Base-by-base conservation (phyloP, 495 filamentous ascomycete species). In the Aspergillus coremiiformis region DNA sequence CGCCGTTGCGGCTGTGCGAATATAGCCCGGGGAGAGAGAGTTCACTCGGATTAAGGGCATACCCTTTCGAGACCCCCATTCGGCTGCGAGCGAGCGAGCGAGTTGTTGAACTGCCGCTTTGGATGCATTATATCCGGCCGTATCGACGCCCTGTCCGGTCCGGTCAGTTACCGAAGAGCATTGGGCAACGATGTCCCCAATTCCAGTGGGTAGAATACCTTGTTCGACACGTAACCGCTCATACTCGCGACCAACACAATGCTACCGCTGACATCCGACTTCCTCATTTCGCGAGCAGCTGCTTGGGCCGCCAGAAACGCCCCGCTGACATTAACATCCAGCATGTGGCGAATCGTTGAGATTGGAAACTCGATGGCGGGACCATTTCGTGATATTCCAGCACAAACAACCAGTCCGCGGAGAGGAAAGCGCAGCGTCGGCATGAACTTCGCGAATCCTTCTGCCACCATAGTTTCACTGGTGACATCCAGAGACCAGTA, bases 351-450 rank as follows among this genome's bases (percentile, higher is more conserved):
- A 17, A 47, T 4, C 1, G n/a, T 5, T 10, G 51, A 72, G 1
- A 72, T 72, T 7, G 76, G 76, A 55, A 85, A 87, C 44, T 86
- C 78, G 45, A 83, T 65, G 4, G 83, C 78, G 0, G 76, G 59
- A 0, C 65, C 66, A 50, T 78, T 80, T 29, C 68, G 71, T 42
- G 86, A 86, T 47, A 93, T 84, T 56, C 88, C 87, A 24, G 87
- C 88, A 44, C 85, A 84, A 69, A 86, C 86, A 68, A 91, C 77
- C 10, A 91, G 72, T 10, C 89, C 83, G 56, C 89, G 83, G 3
- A 87, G 74, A 2, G 76, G 66, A 46, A 45, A 55, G 80, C 86
- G 43, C 4, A 35, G 32, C n/a, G 32, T 35, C n/a, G 32, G 32
- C n/a, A 35, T 35, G 32, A 35, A 35, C 32, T 14, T 15, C 3